phyloP scores from a whole-genome alignment of 1,284 basidiomycete genomes.

The Moesziomyces aphidis region DNA sequence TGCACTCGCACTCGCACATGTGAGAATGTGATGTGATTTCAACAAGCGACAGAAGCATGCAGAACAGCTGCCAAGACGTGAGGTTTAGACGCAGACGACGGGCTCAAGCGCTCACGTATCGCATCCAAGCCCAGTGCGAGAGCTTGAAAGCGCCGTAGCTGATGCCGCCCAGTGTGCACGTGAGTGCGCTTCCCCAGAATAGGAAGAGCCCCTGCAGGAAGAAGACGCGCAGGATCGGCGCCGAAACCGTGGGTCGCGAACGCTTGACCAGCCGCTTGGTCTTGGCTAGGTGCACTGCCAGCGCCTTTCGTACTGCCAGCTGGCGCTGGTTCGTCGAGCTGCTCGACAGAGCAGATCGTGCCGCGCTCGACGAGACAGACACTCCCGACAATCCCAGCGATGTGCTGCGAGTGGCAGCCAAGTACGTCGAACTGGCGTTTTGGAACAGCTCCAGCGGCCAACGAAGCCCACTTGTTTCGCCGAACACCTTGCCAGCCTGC shows the following conservation, averaged over 20 bases:
- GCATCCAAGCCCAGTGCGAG: constrained; percentile 21
- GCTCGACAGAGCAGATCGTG: constrained; percentile 9
- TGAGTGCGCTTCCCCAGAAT: constrained; percentile 23
- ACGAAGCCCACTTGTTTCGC: constrained; percentile 5
- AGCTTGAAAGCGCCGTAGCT: constrained; percentile 16
- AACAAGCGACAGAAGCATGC: too few species aligned
- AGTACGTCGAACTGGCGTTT: constrained; percentile 3
- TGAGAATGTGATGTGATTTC: too few species aligned
- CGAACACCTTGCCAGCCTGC: neutral
- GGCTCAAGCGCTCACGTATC: constrained; percentile 9
- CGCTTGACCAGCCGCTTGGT: constrained; percentile 10
- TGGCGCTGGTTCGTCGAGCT: constrained; percentile 5
- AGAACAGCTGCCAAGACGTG: too few species aligned
- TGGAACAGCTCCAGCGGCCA: constrained; percentile 15
- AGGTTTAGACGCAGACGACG: too few species aligned
- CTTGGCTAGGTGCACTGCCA: constrained; percentile 16
- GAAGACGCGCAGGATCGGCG: constrained; percentile 17
- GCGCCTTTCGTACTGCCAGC: constrained; percentile 7
- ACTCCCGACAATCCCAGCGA: constrained; percentile 13
- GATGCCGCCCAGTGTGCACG: constrained; percentile 6
- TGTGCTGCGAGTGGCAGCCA: constrained; percentile 7
- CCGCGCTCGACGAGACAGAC: constrained; percentile 1
- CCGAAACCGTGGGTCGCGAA: constrained; percentile 9
- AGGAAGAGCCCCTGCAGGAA: constrained; percentile 27
- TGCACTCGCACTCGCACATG: too few species aligned